Evolutionary conservation across 1,139 yeast genomes (phyloP).

Genomic region (Candida sp.): DNA sequence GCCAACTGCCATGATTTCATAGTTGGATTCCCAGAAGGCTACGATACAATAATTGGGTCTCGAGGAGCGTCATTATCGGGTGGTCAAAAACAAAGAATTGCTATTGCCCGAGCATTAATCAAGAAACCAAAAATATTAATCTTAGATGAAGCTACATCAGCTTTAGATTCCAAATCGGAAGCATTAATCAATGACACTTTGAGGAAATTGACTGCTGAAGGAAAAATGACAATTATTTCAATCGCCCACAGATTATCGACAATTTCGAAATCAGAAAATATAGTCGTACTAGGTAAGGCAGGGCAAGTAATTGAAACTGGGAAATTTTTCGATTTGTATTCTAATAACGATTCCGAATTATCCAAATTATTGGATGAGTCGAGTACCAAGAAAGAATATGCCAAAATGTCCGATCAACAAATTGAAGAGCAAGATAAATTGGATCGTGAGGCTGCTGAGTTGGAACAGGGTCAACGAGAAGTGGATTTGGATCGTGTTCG

Average conservation of each 20-base stretch:
- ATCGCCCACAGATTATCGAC: slow-evolving; percentile 92
- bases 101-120: slow-evolving; percentile 78
- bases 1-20: slow-evolving; percentile 59
- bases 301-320: slow-evolving; percentile 44
- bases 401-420: slow-evolving; percentile 17
- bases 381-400: slow-evolving; percentile 18
- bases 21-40: slow-evolving; percentile 46
- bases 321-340: slow-evolving; percentile 38
- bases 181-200: slow-evolving; percentile 60
- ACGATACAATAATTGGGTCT: slow-evolving; percentile 51
- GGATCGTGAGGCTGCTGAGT: slow-evolving; percentile 24
- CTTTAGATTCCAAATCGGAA: slow-evolving; percentile 74
- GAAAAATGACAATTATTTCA: slow-evolving; percentile 81
- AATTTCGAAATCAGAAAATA: slow-evolving; percentile 51
- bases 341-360: slow-evolving; percentile 41
- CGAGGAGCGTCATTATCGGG: slow-evolving; percentile 68
- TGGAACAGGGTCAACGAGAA: slow-evolving; percentile 18
- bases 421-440: slow-evolving; percentile 19
- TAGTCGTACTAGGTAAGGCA: slow-evolving; percentile 52
- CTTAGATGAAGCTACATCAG: slow-evolving; percentile 79
- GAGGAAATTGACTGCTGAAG: slow-evolving; percentile 46
- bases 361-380: slow-evolving; percentile 43
- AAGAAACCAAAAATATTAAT: slow-evolving; percentile 60
- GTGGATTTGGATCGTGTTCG: slow-evolving; percentile 28
- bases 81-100: slow-evolving; percentile 89